Evolutionary conservation across 441 rosid species (phyloP), one percentile per base, ranked within the genome.

Genomic region (Populus hybrid): DNA sequence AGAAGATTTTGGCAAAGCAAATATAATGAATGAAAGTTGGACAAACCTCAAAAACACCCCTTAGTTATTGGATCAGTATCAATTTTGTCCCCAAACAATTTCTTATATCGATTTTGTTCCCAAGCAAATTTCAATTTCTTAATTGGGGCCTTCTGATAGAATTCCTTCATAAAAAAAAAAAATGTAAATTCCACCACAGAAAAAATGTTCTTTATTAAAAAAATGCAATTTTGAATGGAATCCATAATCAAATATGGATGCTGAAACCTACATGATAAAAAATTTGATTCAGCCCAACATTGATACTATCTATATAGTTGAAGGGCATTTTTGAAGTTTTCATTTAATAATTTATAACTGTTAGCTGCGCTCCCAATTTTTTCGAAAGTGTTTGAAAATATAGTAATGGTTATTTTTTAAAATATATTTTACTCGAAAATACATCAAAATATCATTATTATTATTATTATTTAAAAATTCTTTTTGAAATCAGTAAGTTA

Each of bases 351-450:
- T 38, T 38, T 38, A 38, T 38, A 38, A 1, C 11, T 38, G 11
- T 1, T 9, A 38, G 11, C 11, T 38, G 2, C 28, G 28, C 0
- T 7, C 0, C 9, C 40, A 0, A 3, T 38, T 38, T 38, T 38
- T 38, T 9, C 10, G 0, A 0, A 0, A 0, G 11, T 38, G 0
- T 8, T 38, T 38, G 12, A 2, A 38, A 38, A 0, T 9, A 3
- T 28, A 2, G 2, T 28, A 28, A 2, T 26, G 0, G 2, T 26
- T 26, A 1, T 2, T 26, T 26, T 26, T 26, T 2, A 26, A 26
- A 26, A 26, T 26, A 26, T 26, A 26, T 26, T 28, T 28, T 28
- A 0, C 4, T 28, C 3, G 4, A 28, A 28, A 28, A 28, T 28
- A 28, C 2, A 28, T 28, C 4, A 28, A 28, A 28, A 28, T 28